Evolutionary conservation across 805 yeast genomes (phyloP), one percentile per base, ranked within the genome.

Genomic region (Yamadazyma paraphyllophila): DNA sequence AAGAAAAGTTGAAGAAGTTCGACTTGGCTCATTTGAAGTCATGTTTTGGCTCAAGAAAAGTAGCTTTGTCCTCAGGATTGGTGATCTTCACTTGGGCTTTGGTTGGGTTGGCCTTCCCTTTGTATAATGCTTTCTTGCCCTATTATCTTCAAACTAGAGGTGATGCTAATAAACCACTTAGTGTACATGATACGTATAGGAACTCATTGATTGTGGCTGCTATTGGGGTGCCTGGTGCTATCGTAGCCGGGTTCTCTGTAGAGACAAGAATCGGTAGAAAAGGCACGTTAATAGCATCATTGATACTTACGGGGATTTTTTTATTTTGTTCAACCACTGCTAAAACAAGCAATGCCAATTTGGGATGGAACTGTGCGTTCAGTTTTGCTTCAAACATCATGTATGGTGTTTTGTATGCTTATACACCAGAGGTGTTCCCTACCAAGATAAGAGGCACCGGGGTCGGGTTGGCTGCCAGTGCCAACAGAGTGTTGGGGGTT

Each of bases 351-450:
- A 65, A 74, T 48, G 66, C 70, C n/a, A 54, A 62, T 45, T 59
- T 70, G 52, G 74, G 64, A 5, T 80, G 72, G 66, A 80, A 79
- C 57, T 80, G 83, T 40, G 61, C 57, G 26, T 69, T 69, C 54
- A 62, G 62, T 37, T 66, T 69, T 46, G 74, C 76, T 30, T 78
- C 83, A 14, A 79, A 77, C 59, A 67, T 80, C 39, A 67, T 69
- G 71, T 81, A 78, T 57, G 84, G 82, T 4, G 76, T 78, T 16
- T 62, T 82, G 15, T 82, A 80, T 55, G 87, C 86, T 4, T 81
- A 80, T 56, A 81, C 86, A 2, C 88, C 87, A 0, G 85, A 82
- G 56, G 77, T 79, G 17, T 73, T 82, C 60, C 82, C 82, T 33
- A 56, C 73, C 1, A 62, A 59, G 42, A 61, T 67, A 32, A 54